Evolutionary conservation across 23 red algal genomes (phyloP), one percentile per base, ranked within the genome.

Genomic region (Gracilaria vermiculophylla): DNA sequence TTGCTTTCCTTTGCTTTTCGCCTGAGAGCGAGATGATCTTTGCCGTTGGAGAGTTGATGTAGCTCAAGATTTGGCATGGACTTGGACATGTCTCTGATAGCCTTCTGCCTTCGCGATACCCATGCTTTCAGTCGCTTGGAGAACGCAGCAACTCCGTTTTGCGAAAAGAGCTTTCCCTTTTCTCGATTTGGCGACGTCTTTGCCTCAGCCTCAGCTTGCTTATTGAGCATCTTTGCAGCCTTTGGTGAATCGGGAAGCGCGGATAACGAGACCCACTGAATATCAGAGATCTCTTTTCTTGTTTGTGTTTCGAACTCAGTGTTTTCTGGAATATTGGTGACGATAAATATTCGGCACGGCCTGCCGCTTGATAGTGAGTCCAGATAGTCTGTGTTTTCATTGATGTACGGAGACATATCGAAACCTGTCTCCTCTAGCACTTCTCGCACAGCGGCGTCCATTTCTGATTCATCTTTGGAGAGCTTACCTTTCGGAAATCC

Each of bases 401-500:
- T 66, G 12, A 94, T 56, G 43, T 82, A 80, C 9, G 47, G 42
- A 1, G 80, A 69, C n/a, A 93, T 89, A 44, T 99, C 94, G 77
- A 94, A 99, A 35, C 97, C 97, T 17, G 87, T 93, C 76, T 99
- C 97, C 69, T 99, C 97, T 2, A 20, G 28, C 12, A 92, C 92
- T 78, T 99, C 97, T 49, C 97, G 92, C 16, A 91, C 74, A 27
- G 97, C 93, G 16, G 62, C 61, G 36, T 88, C 31, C 20, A 92
- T 62, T 45, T 92, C 78, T 5, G 79, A 85, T 37, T 99, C 97
- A 32, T 91, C 89, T 29, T 99, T 99, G 39, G 80, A 87, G 13
- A 99, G 67, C 62, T 99, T 99, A 17, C 97, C 97, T 61, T 99
- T 99, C 66, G 97, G 97, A 92, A 99, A 95, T 3, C 97, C 92